phyloP scores from a whole-genome alignment of 1,139 yeast genomes.

The Entelexis paramagnoliae region DNA sequence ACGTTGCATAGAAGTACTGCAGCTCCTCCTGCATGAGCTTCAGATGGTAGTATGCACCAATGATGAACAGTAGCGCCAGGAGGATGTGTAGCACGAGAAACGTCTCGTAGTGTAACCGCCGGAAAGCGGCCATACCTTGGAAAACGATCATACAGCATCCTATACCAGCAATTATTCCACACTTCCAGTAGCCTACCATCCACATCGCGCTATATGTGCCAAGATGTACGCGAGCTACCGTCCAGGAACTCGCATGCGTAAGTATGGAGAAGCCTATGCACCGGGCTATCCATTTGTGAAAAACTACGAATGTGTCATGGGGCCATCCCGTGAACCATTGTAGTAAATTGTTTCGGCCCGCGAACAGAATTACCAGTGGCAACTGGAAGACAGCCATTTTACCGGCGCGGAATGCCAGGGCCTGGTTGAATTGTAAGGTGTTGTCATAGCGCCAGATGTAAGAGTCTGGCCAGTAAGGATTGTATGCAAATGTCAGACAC shows the following conservation, averaged over 20 bases:
- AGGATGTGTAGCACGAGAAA: slow-evolving; percentile 40
- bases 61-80: slow-evolving; percentile 46
- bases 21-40: slow-evolving; percentile 38
- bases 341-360: slow-evolving; percentile 52
- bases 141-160: slow-evolving; percentile 35
- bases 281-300: slow-evolving; percentile 53
- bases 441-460: slow-evolving; percentile 4
- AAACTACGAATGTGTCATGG: slow-evolving; percentile 47
- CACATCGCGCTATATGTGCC: slow-evolving; percentile 28
- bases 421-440: background rate
- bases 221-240: slow-evolving; percentile 28
- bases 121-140: slow-evolving; percentile 29
- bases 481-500: slow-evolving; percentile 12
- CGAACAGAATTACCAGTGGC: slow-evolving; percentile 47
- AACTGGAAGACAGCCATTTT: slow-evolving; percentile 27
- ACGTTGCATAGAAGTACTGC: slow-evolving; percentile 40
- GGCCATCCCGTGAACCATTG: slow-evolving; percentile 52
- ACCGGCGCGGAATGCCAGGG: background rate
- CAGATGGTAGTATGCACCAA: slow-evolving; percentile 55
- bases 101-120: slow-evolving; percentile 37
- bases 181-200: slow-evolving; percentile 32
- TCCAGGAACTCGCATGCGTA: slow-evolving; percentile 26
- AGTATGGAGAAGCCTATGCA: slow-evolving; percentile 38
- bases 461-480: background rate
- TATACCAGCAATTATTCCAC: slow-evolving; percentile 46